A percentile compares a stretch with the other conserved stretches of the same genome.
Conservation (phyloP, 306 rosid genomes). For the Vigna nakashimae region DNA sequence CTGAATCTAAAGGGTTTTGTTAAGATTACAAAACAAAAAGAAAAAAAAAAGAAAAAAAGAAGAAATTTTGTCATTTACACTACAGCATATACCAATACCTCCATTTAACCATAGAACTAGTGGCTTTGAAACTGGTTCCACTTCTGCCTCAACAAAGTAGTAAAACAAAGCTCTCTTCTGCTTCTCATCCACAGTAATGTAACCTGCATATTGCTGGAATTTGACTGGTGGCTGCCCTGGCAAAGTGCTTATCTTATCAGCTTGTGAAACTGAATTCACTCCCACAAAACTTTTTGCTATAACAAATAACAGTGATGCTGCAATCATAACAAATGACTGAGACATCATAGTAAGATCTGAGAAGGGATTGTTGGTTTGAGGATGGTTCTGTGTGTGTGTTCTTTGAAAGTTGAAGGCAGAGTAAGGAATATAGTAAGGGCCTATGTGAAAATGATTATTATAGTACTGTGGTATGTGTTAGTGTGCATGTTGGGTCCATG, state of each 20-base stretch:
- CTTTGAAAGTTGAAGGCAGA: conserved; percentile 1
- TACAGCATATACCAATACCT: conserved; percentile 65
- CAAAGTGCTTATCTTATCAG: conserved; percentile 59
- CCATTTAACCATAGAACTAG: conserved; percentile 88
- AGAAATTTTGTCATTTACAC: neutral
- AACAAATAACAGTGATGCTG: conserved; percentile 31
- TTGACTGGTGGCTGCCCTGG: conserved; percentile 87
- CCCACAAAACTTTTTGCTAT: conserved; percentile 40
- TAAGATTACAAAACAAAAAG: neutral
- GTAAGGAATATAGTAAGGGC: conserved; percentile 3
- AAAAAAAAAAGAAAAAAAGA: neutral
- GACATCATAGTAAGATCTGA: conserved; percentile 48
- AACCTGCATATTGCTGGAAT: conserved; percentile 81
- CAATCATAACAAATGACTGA: conserved; percentile 47
- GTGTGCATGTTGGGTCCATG: conserved; percentile 20
- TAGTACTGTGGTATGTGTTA: neutral
- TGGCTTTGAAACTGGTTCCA: conserved; percentile 83
- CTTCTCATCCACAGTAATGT: conserved; percentile 68
- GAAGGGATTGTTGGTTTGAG: conserved; percentile 3
- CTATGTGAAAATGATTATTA: conserved; percentile 1
- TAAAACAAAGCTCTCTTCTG: conserved; percentile 75
- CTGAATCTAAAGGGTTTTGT: neutral
- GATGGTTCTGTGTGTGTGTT: neutral
- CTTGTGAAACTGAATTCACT: conserved; percentile 42
- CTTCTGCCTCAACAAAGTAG: conserved; percentile 81